phyloP scores from a whole-genome alignment of 257 asterid species.

The Solanum paucissectum region DNA sequence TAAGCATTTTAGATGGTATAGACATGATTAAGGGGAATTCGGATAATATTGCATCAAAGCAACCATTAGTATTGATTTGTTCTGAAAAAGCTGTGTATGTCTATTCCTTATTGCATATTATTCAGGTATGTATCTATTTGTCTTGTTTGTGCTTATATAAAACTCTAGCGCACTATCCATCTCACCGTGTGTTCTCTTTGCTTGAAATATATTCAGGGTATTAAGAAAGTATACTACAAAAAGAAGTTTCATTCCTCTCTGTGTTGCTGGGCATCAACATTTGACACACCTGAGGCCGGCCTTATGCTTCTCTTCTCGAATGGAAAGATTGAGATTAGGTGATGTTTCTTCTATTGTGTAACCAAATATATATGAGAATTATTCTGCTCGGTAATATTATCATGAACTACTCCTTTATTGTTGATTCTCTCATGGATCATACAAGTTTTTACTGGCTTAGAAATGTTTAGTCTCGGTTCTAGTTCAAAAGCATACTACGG shows the following conservation, averaged over 20 bases:
- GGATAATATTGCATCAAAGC: conserved; percentile 32
- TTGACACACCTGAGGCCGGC: conserved; percentile 50
- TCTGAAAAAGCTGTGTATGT: conserved; percentile 76
- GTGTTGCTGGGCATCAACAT: conserved; percentile 77
- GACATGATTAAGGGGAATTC: conserved; percentile 26
- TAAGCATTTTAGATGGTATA: conserved; percentile 16
- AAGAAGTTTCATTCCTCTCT: conserved; percentile 66
- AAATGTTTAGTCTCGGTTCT: not conserved
- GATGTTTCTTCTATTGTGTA: not conserved
- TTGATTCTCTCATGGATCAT: not conserved
- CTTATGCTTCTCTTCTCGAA: conserved; percentile 60
- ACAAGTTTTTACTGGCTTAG: not conserved
- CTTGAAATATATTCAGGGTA: conserved; percentile 37
- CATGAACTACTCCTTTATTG: not conserved
- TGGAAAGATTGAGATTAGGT: conserved; percentile 90
- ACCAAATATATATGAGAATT: not conserved
- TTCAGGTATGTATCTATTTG: conserved; percentile 46
- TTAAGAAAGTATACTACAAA: conserved; percentile 71
- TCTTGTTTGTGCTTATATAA: not conserved
- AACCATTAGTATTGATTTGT: conserved; percentile 53
- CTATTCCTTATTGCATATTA: conserved; percentile 57
- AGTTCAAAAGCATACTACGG: not conserved
- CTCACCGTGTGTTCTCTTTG: conserved; percentile 1
- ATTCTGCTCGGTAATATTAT: not conserved
- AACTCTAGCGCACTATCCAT: not conserved